These are phyloP conservation scores for Zangia roseola DNA, from an alignment of 768 basidiomycete species.

Conservation along the genomic window DNA sequence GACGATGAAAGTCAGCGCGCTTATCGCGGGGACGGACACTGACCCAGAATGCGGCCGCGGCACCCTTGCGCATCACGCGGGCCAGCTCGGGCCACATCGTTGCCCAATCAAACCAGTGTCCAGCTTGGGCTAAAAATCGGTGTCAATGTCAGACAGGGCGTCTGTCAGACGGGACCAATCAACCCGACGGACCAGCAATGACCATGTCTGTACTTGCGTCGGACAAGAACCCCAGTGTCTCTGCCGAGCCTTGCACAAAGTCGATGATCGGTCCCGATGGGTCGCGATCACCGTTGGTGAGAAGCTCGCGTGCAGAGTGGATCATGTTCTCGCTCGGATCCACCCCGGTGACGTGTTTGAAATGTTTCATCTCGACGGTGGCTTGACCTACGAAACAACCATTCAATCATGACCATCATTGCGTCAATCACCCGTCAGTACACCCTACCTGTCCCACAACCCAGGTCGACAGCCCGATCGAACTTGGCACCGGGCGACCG, in stretches of 20 bases:
- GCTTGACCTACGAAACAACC: conserved; percentile 65
- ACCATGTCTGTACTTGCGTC: conserved; percentile 65
- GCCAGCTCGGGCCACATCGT: conserved; percentile 68
- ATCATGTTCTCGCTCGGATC: conserved; percentile 79
- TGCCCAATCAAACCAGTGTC: conserved; percentile 81
- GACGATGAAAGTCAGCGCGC: background rate
- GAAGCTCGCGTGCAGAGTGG: conserved; percentile 40
- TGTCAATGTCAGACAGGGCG: no score
- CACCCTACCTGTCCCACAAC: conserved; percentile 71
- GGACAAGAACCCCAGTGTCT: conserved; percentile 50
- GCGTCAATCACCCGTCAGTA: no score
- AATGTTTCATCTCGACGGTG: conserved; percentile 54
- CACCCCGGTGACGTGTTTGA: conserved; percentile 63
- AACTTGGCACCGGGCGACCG: conserved; percentile 33
- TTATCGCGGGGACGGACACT: conserved; percentile 12
- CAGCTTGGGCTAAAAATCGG: conserved; percentile 54
- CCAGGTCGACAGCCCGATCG: conserved; percentile 67
- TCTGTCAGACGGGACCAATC: no score
- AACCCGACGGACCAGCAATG: conserved; percentile 50
- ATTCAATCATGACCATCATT: background rate
- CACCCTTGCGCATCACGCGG: conserved; percentile 56
- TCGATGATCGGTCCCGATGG: conserved; percentile 16
- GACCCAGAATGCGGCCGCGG: conserved; percentile 76
- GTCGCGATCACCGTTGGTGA: conserved; percentile 9
- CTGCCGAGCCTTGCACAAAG: conserved; percentile 46